These are phyloP conservation scores for Candida patagonica DNA, from an alignment of 805 yeast genomes.

Conservation along the genomic window DNA sequence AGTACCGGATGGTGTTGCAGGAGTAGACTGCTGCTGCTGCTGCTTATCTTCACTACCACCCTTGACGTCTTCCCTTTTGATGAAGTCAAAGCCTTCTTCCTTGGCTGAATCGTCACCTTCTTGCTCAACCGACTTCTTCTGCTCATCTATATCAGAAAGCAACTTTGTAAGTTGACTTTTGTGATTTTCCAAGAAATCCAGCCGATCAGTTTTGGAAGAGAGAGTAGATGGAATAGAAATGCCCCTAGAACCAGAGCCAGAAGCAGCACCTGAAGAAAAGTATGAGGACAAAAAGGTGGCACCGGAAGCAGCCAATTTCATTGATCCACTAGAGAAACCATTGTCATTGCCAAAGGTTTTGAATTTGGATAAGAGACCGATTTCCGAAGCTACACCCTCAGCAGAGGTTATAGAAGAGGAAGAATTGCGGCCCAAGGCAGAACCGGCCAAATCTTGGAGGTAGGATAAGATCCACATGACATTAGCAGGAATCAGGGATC, in stretches of 20 bases:
- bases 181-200: constrained; percentile 12
- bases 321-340: background rate
- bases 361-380: constrained; percentile 20
- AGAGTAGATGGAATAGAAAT: constrained; percentile 11
- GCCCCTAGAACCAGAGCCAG: background rate
- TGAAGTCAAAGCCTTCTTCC: constrained; percentile 17
- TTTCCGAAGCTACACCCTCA: background rate
- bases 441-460: background rate
- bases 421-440: constrained; percentile 2
- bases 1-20: background rate
- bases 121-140: constrained; percentile 9
- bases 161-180: constrained; percentile 16
- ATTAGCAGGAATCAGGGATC: constrained; percentile 15
- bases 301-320: background rate
- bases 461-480: constrained; percentile 5
- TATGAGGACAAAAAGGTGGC: background rate
- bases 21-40: background rate
- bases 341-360: constrained; percentile 9
- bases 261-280: background rate
- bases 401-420: background rate
- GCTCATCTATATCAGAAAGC: constrained; percentile 12
- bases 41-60: background rate
- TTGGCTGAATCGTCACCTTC: constrained; percentile 7
- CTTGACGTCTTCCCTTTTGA: constrained; percentile 13
- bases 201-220: constrained; percentile 13